Evolutionary conservation across 2,329 filamentous ascomycete species (phyloP).

Genomic region (Cyphellophora europaea): DNA sequence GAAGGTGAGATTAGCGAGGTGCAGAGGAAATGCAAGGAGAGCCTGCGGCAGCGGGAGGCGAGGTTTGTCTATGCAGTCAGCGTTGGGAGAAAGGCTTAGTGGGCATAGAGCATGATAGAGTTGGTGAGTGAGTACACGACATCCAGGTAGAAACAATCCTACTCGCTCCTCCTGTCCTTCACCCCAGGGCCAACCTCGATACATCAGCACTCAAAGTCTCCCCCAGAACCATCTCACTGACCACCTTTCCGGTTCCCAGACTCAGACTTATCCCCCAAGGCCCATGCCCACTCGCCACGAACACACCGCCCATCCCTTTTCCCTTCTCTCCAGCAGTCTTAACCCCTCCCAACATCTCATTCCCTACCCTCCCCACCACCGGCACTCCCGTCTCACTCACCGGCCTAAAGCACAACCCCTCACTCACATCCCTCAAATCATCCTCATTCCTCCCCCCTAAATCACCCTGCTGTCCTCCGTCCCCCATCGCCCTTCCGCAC

Average conservation of each 20-base stretch:
- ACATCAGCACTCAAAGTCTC: slow-evolving; percentile 40
- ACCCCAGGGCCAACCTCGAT: neutral
- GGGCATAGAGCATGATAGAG: too few species aligned
- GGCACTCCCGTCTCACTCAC: slow-evolving; percentile 56
- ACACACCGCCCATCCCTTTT: slow-evolving; percentile 54
- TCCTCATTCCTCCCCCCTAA: slow-evolving; percentile 30
- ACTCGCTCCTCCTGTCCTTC: neutral
- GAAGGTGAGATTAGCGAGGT: too few species aligned
- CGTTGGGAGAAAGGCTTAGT: too few species aligned
- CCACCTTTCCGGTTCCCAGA: slow-evolving; percentile 60
- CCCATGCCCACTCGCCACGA: slow-evolving; percentile 62
- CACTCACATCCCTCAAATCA: slow-evolving; percentile 53
- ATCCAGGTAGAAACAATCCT: too few species aligned
- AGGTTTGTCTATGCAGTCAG: too few species aligned
- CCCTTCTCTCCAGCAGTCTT: too few species aligned
- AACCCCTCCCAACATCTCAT: slow-evolving; percentile 29
- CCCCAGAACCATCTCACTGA: slow-evolving; percentile 61
- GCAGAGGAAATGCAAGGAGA: too few species aligned
- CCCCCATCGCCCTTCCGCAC: too few species aligned
- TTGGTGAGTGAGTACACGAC: too few species aligned
- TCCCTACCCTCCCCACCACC: slow-evolving; percentile 44
- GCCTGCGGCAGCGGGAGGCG: too few species aligned
- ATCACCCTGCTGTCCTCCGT: too few species aligned
- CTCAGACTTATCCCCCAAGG: slow-evolving; percentile 62
- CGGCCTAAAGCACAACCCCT: slow-evolving; percentile 65